Conservation (phyloP, 306 rosid genomes). For the Trichosanthes truncata region DNA sequence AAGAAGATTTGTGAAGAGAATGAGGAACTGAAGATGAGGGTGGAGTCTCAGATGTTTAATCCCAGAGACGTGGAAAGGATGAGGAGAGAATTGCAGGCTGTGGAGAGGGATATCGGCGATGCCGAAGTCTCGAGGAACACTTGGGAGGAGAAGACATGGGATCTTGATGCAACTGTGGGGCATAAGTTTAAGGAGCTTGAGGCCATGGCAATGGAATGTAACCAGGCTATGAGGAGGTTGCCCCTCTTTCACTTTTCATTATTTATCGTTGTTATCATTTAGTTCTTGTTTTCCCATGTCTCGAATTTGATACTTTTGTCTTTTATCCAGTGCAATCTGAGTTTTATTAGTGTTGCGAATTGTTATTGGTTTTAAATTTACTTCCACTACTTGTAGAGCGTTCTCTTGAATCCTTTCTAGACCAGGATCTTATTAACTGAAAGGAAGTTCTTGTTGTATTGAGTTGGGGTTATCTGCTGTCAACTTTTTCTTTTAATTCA, state of each 20-base stretch:
- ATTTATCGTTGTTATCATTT: background rate
- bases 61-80: conserved; percentile 82
- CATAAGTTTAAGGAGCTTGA: conserved; percentile 62
- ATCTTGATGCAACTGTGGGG: conserved; percentile 30
- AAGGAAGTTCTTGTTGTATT: background rate
- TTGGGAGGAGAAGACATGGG: conserved; percentile 87
- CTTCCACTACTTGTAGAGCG: background rate
- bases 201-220: conserved; percentile 61
- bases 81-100: conserved; percentile 82
- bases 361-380: background rate
- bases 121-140: conserved; percentile 52
- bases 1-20: conserved; percentile 48
- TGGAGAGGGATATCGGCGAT: conserved; percentile 68
- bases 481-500: background rate
- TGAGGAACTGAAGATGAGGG: conserved; percentile 51
- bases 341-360: background rate
- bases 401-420: background rate
- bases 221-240: conserved; percentile 63
- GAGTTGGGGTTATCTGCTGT: background rate
- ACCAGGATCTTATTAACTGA: background rate
- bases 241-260: background rate
- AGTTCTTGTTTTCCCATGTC: background rate
- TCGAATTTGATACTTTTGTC: background rate
- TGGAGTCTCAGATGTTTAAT: conserved; percentile 55
- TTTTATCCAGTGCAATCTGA: background rate